Base-by-base conservation (phyloP, 192 early-diverging fungal species). In the Coemansia sp. region DNA sequence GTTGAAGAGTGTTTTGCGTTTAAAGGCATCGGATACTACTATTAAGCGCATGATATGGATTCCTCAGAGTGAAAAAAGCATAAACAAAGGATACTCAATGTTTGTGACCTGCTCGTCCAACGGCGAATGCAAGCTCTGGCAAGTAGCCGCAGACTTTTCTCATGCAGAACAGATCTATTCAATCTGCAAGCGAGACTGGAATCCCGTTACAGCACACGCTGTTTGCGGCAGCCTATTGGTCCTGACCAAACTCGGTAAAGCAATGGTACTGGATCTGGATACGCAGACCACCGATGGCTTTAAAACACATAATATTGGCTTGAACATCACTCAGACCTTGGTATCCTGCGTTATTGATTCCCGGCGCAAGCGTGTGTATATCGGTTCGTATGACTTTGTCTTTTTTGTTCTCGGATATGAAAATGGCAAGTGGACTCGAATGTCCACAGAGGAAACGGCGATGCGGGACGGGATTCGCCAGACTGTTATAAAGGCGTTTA, bases 401-500 rank as follows among this genome's bases (percentile, higher is more conserved):
- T 22, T 63, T 4, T 51, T 46, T 35, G 60, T 75, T 37, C 40
- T 75, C 28, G 47, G 34, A 23, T 34, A 30, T 3, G 24, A 47
- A 9, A 26, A 29, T 3, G 46, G 32, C 22, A 30, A 29, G 34
- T 75, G 64, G 64, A 2, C 10, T 14, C 37, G 64, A 24, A 49
- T 25, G 4, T 4, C 28, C 1, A 43, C 52, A 3, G 64, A 67
- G 29, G 72, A 67, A 14, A 11, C 41, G 5, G 30, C 35, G 3
- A 26, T 75, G 15, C 44, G 52, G 5, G 56, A 59, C 5, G 64
- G 46, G 26, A 34, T 75, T 51, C 52, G 55, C 25, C 46, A 56
- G 35, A 75, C 72, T 0, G 49, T 75, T 20, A 46, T 67, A 8
- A 42, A 37, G 9, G 63, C 64, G 28, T 75, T 75, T 44, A 75